Percentiles rank a stretch among this genome's conserved stretches.
Evolutionary conservation across 257 asterid species (phyloP).

Genomic region (Voacanga thouarsii): DNA sequence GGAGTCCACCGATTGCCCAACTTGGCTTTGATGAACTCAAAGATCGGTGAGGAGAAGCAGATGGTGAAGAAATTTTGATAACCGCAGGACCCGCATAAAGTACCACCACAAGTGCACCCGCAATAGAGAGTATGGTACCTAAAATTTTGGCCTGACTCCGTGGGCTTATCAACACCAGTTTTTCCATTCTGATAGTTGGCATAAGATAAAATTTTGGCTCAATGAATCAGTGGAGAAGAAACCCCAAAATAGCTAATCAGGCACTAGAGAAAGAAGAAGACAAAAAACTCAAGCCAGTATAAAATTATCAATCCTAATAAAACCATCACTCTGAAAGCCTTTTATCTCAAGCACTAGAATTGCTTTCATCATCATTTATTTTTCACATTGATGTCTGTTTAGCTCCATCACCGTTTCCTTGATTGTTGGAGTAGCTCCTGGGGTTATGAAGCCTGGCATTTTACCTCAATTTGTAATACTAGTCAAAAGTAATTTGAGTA

Average conservation of each 20-base stretch:
- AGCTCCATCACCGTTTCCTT: background rate
- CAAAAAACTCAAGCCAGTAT: background rate
- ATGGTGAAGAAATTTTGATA: background rate
- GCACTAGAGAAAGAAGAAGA: background rate
- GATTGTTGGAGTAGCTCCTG: background rate
- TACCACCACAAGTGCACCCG: constrained; percentile 49
- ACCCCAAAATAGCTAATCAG: background rate
- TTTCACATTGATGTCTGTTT: background rate
- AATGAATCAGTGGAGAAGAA: background rate
- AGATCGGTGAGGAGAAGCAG: background rate
- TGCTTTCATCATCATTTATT: background rate
- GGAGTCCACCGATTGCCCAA: constrained; percentile 42
- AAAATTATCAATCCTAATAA: background rate
- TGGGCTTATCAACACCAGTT: constrained; percentile 25
- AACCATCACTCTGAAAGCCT: too few species aligned
- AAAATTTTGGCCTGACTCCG: constrained; percentile 36
- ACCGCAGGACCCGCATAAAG: constrained; percentile 42
- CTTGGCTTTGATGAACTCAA: constrained; percentile 24
- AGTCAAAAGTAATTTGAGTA: background rate
- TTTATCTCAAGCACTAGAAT: background rate
- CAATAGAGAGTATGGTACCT: constrained; percentile 38
- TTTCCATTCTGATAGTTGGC: constrained; percentile 41
- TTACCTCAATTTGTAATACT: background rate
- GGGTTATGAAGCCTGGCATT: background rate
- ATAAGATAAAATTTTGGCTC: background rate